A percentile compares a stretch with the other conserved stretches of the same genome.
Conservation (phyloP, 805 yeast genomes). For the Metschnikowia proteae region DNA sequence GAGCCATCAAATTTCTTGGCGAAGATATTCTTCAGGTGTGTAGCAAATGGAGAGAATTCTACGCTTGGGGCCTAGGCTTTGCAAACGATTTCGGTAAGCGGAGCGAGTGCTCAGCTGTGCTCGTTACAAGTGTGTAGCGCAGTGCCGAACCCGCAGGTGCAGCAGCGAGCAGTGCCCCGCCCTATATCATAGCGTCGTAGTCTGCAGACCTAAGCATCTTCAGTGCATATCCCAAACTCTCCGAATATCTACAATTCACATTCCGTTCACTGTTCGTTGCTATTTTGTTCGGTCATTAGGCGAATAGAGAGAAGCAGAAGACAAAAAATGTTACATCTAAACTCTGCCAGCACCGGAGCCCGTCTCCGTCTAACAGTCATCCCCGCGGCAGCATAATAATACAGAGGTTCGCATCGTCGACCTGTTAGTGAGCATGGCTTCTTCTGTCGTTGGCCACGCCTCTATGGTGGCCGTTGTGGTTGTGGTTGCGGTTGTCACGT, state of each 20-base stretch:
- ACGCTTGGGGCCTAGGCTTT: not conserved
- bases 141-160: not conserved
- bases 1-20: not conserved
- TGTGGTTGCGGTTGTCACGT: constrained; percentile 1
- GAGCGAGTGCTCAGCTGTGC: constrained; percentile 1
- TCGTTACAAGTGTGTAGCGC: constrained; percentile 1
- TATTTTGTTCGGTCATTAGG: constrained; percentile 3
- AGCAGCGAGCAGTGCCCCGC: not conserved
- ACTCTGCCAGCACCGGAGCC: constrained; percentile 1
- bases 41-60: not conserved
- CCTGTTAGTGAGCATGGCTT: constrained; percentile 9
- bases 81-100: not conserved
- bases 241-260: not conserved
- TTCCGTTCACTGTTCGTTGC: constrained; percentile 3
- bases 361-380: not conserved
- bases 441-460: constrained; percentile 12
- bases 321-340: constrained; percentile 2
- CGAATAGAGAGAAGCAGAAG: constrained; percentile 2
- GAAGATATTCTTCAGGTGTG: not conserved
- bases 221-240: too few species aligned
- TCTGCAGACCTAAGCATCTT: not conserved
- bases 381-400: constrained; percentile 2
- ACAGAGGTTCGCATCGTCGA: constrained; percentile 1
- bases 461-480: constrained; percentile 10
- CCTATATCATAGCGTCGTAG: not conserved